Percentiles rank a stretch among this genome's conserved stretches.
These are phyloP conservation scores for Coniella vitis DNA, from an alignment of 2,329 filamentous ascomycete genomes.

Conservation along the genomic window DNA sequence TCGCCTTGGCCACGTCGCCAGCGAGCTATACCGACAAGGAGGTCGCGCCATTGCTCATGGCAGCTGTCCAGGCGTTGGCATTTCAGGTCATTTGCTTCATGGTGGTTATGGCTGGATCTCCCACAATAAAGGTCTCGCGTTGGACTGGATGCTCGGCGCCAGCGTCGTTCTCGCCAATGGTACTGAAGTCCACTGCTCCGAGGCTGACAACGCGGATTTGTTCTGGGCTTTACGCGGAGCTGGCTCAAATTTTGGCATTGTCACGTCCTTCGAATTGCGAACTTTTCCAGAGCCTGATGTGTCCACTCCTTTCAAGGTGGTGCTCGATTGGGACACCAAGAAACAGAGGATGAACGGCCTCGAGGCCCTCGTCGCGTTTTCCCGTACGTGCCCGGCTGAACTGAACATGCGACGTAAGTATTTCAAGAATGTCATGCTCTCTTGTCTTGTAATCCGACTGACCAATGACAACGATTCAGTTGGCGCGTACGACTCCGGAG, in stretches of 20 bases:
- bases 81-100: conserved; percentile 33
- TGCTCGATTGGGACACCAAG: conserved; percentile 24
- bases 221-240: conserved; percentile 38
- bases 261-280: conserved; percentile 32
- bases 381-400: conserved; percentile 30
- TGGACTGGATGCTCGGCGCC: conserved; percentile 31
- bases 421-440: conserved; percentile 17
- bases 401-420: conserved; percentile 36
- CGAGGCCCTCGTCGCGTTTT: conserved; percentile 24
- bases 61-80: conserved; percentile 42
- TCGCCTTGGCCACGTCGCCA: conserved; percentile 40
- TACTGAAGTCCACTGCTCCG: conserved; percentile 26
- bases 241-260: conserved; percentile 33
- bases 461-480: conserved; percentile 16
- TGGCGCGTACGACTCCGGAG: conserved; percentile 33
- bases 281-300: conserved; percentile 31
- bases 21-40: conserved; percentile 31
- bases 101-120: conserved; percentile 34
- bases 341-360: conserved; percentile 22
- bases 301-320: conserved; percentile 26
- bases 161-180: conserved; percentile 32
- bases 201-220: conserved; percentile 30
- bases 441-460: neutral
- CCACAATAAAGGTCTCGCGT: conserved; percentile 27
- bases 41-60: conserved; percentile 40